Evolutionary conservation across 2,329 filamentous ascomycete genomes (phyloP).

Genomic region (Colletotrichum sidae): DNA sequence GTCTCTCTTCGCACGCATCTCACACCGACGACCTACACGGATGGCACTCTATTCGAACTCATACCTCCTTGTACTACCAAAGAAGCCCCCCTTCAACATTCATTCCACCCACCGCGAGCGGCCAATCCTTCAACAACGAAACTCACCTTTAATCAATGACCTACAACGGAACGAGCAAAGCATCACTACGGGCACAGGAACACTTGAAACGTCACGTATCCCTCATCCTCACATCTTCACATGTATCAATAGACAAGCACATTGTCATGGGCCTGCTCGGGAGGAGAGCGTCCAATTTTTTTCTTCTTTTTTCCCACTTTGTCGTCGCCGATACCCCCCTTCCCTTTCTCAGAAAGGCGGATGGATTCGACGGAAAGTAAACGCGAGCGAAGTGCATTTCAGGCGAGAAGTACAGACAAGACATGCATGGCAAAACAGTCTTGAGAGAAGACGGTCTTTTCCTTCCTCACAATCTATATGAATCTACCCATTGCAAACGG

Average conservation of each 20-base stretch:
- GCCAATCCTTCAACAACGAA: not conserved
- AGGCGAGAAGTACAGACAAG: not conserved
- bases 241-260: constrained; percentile 31
- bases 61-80: constrained; percentile 24
- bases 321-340: constrained; percentile 39
- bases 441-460: not conserved
- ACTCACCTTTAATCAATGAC: constrained; percentile 36
- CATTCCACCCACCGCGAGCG: not conserved
- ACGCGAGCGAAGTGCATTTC: constrained; percentile 18
- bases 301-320: constrained; percentile 25
- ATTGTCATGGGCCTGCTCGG: constrained; percentile 8
- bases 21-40: constrained; percentile 6
- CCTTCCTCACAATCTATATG: not conserved
- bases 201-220: constrained; percentile 23
- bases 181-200: constrained; percentile 33
- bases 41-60: constrained; percentile 22
- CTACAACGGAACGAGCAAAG: constrained; percentile 33
- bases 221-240: not conserved
- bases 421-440: constrained; percentile 10
- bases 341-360: constrained; percentile 35
- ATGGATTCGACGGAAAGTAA: constrained; percentile 38
- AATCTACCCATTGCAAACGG: not conserved
- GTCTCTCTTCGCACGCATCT: constrained; percentile 26
- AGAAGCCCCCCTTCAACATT: constrained; percentile 11
- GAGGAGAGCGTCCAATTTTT: not conserved